phyloP scores from a whole-genome alignment of 2,329 filamentous ascomycete species.

The Grosmannia penicillata region DNA sequence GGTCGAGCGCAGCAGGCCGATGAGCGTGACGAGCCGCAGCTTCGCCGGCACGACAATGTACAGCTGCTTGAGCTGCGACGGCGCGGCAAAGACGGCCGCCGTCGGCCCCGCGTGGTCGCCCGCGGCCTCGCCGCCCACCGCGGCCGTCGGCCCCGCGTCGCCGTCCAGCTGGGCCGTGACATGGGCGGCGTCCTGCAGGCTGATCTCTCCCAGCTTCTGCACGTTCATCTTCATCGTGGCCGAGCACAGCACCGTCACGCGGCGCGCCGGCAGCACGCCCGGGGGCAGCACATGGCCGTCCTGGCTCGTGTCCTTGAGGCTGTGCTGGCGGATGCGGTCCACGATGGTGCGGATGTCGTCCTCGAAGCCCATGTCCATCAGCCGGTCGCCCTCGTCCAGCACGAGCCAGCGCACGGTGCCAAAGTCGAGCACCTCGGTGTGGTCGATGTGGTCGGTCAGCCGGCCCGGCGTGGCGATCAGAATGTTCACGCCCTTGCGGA shows the following conservation, averaged over 20 bases:
- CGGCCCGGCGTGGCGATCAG: constrained; percentile 88
- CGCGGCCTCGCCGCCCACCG: constrained; percentile 16
- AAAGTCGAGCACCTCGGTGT: constrained; percentile 79
- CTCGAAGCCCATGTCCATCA: constrained; percentile 97
- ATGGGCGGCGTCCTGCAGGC: constrained; percentile 80
- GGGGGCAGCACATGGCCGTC: constrained; percentile 39
- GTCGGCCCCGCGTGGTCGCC: constrained; percentile 25
- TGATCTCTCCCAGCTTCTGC: constrained; percentile 85
- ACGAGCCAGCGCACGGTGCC: constrained; percentile 87
- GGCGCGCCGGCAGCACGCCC: constrained; percentile 54
- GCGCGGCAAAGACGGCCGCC: constrained; percentile 57
- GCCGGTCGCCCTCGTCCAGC: constrained; percentile 87
- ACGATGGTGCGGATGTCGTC: constrained; percentile 85
- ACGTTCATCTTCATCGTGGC: constrained; percentile 98
- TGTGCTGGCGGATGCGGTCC: constrained; percentile 54
- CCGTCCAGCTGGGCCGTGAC: constrained; percentile 44
- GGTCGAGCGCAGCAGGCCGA: constrained; percentile 69
- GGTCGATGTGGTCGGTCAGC: constrained; percentile 79
- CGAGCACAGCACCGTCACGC: constrained; percentile 83
- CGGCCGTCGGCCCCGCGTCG: not conserved
- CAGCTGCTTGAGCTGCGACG: constrained; percentile 84
- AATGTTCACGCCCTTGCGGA: constrained; percentile 91
- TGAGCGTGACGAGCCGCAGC: constrained; percentile 74
- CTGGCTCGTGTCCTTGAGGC: constrained; percentile 41
- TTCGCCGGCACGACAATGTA: constrained; percentile 83